phyloP scores from a whole-genome alignment of 768 basidiomycete genomes.

The Rubroboletus satanas region DNA sequence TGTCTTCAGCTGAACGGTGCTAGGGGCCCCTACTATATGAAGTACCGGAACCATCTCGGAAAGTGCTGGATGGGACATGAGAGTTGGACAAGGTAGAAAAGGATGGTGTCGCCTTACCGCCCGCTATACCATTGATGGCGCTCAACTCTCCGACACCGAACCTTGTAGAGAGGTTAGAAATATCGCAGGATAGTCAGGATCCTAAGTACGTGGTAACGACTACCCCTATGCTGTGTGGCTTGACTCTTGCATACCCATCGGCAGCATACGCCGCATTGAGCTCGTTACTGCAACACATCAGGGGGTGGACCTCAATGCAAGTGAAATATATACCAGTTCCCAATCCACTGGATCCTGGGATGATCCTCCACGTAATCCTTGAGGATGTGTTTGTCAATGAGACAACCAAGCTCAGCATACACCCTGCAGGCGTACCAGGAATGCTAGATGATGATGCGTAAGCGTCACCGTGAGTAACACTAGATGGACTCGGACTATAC shows the following conservation, averaged over 20 bases:
- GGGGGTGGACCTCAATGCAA: background rate
- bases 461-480: background rate
- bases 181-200: background rate
- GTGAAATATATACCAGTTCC: conserved; percentile 57
- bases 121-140: conserved; percentile 81
- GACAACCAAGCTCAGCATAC: background rate
- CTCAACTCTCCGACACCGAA: conserved; percentile 95
- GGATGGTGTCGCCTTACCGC: conserved; percentile 40
- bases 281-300: conserved; percentile 55
- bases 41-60: conserved; percentile 89
- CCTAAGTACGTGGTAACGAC: conserved; percentile 67
- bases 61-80: conserved; percentile 44
- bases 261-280: conserved; percentile 88
- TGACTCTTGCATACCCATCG: conserved; percentile 90
- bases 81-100: background rate
- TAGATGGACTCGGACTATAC: background rate
- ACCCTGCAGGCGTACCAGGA: conserved; percentile 22
- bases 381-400: background rate
- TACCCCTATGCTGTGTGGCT: conserved; percentile 66
- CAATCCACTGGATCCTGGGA: conserved; percentile 77
- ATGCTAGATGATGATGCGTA: conserved; percentile 15
- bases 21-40: conserved; percentile 83
- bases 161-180: conserved; percentile 30
- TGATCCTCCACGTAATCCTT: conserved; percentile 84
- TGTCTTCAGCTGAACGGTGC: conserved; percentile 64